Percentiles rank a stretch among this genome's conserved stretches.
These are phyloP conservation scores for Vigna angularis DNA, from an alignment of 306 rosid species.

Conservation along the genomic window DNA sequence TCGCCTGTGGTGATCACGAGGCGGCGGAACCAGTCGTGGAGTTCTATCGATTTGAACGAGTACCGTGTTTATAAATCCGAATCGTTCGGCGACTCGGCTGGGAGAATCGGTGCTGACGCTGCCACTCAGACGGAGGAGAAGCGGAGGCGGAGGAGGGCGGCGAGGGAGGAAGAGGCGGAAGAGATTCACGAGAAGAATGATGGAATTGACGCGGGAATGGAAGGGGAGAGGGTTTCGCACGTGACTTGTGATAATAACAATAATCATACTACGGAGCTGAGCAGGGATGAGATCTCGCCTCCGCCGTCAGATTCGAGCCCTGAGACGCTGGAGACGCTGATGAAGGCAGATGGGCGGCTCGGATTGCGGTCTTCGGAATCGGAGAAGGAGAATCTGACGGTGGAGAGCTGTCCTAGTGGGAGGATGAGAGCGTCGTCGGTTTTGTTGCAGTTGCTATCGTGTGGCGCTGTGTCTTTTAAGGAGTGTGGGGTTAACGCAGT, in stretches of 20 bases:
- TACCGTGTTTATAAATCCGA: conserved; percentile 91
- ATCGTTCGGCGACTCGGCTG: conserved; percentile 71
- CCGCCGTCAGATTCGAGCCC: conserved; percentile 99
- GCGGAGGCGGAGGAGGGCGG: conserved; percentile 66
- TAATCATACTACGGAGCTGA: conserved; percentile 73
- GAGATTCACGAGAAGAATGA: conserved; percentile 42
- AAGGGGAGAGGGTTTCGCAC: conserved; percentile 39
- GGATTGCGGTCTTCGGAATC: conserved; percentile 45
- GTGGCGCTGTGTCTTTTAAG: conserved; percentile 89
- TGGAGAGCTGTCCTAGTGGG: conserved; percentile 60
- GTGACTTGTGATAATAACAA: conserved; percentile 37
- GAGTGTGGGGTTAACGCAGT: conserved; percentile 59
- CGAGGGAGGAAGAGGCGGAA: conserved; percentile 43
- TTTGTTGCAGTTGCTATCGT: conserved; percentile 77
- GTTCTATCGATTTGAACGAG: conserved; percentile 79
- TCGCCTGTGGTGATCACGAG: conserved; percentile 55
- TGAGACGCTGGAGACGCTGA: conserved; percentile 80
- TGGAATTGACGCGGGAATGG: conserved; percentile 41
- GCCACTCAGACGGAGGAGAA: conserved; percentile 95
- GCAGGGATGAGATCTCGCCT: conserved; percentile 93
- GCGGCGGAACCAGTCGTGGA: conserved; percentile 92
- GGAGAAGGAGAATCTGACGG: conserved; percentile 54
- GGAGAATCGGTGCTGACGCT: conserved; percentile 77
- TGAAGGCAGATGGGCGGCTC: conserved; percentile 82
- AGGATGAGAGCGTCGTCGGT: conserved; percentile 82